Percentiles rank a stretch among this genome's conserved stretches.
These are phyloP conservation scores for Cardamine occulta DNA, from an alignment of 345 rosid species.

Conservation along the genomic window DNA sequence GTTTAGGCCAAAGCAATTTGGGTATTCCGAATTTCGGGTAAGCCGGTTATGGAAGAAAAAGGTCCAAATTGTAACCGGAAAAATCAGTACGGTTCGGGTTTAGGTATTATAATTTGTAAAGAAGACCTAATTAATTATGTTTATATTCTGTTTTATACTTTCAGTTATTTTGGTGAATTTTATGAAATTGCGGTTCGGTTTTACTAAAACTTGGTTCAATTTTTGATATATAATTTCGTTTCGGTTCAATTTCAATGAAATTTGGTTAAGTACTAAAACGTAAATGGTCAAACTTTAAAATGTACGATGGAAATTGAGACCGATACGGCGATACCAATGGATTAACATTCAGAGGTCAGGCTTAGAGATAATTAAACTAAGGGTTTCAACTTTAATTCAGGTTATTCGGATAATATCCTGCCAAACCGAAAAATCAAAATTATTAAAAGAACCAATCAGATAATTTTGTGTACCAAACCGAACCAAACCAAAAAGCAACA, in stretches of 20 bases:
- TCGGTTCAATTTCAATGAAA: neutral
- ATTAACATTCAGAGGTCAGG: too few relatives aligned
- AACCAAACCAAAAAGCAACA: neutral
- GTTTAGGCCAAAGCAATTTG: neutral
- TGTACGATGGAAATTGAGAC: too few relatives aligned
- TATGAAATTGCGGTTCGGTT: neutral
- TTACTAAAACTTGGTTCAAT: neutral
- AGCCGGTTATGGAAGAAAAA: neutral
- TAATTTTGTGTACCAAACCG: neutral
- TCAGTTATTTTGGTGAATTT: neutral
- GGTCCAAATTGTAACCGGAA: neutral
- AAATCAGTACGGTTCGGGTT: neutral
- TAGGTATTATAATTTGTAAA: neutral
- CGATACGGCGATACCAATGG: too few relatives aligned
- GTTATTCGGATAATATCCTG: neutral
- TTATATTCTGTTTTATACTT: too few relatives aligned
- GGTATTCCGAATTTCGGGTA: neutral
- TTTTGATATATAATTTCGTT: neutral
- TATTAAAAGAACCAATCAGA: neutral
- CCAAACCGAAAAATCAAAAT: neutral
- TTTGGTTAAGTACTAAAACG: neutral
- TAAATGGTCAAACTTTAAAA: neutral
- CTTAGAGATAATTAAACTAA: too few relatives aligned
- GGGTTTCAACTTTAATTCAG: neutral
- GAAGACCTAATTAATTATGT: too few relatives aligned